phyloP scores from a whole-genome alignment of 2,329 filamentous ascomycete genomes.

The Trichoderma atrobrunneum region DNA sequence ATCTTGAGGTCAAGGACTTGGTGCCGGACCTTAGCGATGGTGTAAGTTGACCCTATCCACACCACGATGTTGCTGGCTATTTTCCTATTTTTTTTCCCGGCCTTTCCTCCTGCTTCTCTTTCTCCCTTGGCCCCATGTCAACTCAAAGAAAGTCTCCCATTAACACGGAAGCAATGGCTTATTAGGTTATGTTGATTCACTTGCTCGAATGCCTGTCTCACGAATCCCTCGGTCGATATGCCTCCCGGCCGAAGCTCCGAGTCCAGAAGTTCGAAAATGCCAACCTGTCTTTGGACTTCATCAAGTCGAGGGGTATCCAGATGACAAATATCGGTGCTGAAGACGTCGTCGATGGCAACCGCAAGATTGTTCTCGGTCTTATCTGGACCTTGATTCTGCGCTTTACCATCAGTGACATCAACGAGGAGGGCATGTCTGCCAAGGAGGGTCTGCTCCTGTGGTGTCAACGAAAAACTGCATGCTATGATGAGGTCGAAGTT shows the following conservation, averaged over 20 bases:
- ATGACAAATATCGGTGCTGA: slow-evolving; percentile 99
- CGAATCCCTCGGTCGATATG: slow-evolving; percentile 95
- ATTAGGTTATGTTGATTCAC: slow-evolving; percentile 87
- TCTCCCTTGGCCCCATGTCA: background rate
- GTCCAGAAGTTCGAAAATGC: slow-evolving; percentile 98
- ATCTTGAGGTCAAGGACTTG: slow-evolving; percentile 80
- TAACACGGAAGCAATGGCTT: slow-evolving; percentile 13
- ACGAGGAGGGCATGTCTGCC: slow-evolving; percentile 93
- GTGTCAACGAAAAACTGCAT: slow-evolving; percentile 98
- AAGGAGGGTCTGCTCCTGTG: slow-evolving; percentile 93
- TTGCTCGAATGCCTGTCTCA: slow-evolving; percentile 93
- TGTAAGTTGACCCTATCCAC: slow-evolving; percentile 55
- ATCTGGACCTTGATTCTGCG: slow-evolving; percentile 98
- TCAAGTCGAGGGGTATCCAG: slow-evolving; percentile 86
- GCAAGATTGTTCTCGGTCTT: slow-evolving; percentile 93
- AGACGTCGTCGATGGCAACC: slow-evolving; percentile 96
- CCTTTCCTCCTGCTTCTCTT: background rate
- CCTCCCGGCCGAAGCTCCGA: slow-evolving; percentile 89
- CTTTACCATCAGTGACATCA: slow-evolving; percentile 99
- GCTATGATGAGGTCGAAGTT: slow-evolving; percentile 95
- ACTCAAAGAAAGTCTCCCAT: background rate
- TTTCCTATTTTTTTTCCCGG: background rate
- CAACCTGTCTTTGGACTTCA: slow-evolving; percentile 90
- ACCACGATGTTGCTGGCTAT: background rate
- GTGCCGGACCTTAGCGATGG: slow-evolving; percentile 90